A percentile compares a stretch with the other conserved stretches of the same genome.
These are phyloP conservation scores for Tulasnella sp. DNA, from an alignment of 768 basidiomycete species.

Conservation along the genomic window DNA sequence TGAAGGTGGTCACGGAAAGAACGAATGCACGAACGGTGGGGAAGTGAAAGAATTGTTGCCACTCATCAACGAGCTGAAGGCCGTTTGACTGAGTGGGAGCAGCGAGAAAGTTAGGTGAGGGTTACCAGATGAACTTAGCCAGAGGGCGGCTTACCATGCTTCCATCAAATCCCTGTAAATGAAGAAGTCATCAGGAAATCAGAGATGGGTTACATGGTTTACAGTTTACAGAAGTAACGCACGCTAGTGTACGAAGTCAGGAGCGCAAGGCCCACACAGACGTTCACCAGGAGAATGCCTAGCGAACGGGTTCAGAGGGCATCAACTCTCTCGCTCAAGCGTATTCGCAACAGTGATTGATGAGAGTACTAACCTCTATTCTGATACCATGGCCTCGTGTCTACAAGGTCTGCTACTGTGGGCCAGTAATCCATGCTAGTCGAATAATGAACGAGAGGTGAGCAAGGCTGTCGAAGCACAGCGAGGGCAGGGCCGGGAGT, in stretches of 20 bases:
- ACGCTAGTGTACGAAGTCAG: slow-evolving; percentile 19
- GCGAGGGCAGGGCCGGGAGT: neutral
- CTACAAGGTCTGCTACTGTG: slow-evolving; percentile 9
- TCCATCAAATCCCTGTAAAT: slow-evolving; percentile 18
- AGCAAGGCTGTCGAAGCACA: neutral
- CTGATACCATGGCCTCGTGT: slow-evolving; percentile 13
- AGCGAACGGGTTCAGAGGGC: neutral
- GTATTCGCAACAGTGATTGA: neutral
- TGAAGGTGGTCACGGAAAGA: neutral
- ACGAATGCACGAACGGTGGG: slow-evolving; percentile 26
- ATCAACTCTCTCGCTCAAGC: neutral
- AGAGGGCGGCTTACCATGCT: neutral
- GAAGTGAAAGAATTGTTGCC: slow-evolving; percentile 50
- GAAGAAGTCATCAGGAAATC: neutral
- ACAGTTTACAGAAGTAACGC: neutral
- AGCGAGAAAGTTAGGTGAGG: neutral
- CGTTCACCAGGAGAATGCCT: slow-evolving; percentile 8
- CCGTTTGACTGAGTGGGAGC: neutral
- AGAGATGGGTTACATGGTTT: neutral
- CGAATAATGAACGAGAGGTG: neutral
- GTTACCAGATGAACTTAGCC: neutral
- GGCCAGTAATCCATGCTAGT: neutral
- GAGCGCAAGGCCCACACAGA: slow-evolving; percentile 6
- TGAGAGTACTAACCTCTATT: slow-evolving; percentile 11
- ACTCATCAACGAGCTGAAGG: slow-evolving; percentile 55